Percentiles rank a stretch among this genome's conserved stretches.
Conservation (phyloP, 78 protist genomes). For the Dictyostelium brefeldianum region DNA sequence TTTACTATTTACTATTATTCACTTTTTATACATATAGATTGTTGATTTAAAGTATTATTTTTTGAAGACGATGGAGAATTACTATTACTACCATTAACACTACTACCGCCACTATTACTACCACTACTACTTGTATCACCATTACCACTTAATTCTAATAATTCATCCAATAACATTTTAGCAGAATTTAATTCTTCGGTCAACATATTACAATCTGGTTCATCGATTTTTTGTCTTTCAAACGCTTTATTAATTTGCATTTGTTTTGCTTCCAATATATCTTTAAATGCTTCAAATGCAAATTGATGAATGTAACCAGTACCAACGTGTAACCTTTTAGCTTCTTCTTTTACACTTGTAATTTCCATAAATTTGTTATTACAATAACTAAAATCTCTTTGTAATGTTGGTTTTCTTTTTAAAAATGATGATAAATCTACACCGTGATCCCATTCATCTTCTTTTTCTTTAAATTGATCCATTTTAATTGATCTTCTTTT, state of each 20-base stretch:
- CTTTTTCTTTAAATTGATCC: slow-evolving; percentile 57
- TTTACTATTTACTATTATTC: background rate
- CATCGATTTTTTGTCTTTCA: slow-evolving; percentile 39
- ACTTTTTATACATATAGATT: slow-evolving; percentile 29
- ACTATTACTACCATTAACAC: background rate
- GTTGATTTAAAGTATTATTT: slow-evolving; percentile 3
- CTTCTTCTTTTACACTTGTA: slow-evolving; percentile 61
- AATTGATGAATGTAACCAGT: slow-evolving; percentile 34
- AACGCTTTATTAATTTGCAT: slow-evolving; percentile 60
- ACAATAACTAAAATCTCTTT: slow-evolving; percentile 32
- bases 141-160: slow-evolving; percentile 10
- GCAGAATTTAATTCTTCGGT: slow-evolving; percentile 36
- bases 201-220: slow-evolving; percentile 48
- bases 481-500: slow-evolving; percentile 23
- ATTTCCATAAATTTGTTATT: slow-evolving; percentile 65
- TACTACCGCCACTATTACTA: background rate
- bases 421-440: slow-evolving; percentile 39
- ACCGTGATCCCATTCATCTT: slow-evolving; percentile 60
- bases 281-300: slow-evolving; percentile 77
- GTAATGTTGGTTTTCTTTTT: slow-evolving; percentile 30
- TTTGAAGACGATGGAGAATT: background rate
- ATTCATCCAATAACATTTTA: slow-evolving; percentile 26
- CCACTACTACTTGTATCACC: background rate
- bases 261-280: slow-evolving; percentile 52
- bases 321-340: slow-evolving; percentile 35